Evolutionary conservation across 345 rosid species (phyloP), one percentile per base, ranked within the genome.

Genomic region (Boechera divaricarpa): DNA sequence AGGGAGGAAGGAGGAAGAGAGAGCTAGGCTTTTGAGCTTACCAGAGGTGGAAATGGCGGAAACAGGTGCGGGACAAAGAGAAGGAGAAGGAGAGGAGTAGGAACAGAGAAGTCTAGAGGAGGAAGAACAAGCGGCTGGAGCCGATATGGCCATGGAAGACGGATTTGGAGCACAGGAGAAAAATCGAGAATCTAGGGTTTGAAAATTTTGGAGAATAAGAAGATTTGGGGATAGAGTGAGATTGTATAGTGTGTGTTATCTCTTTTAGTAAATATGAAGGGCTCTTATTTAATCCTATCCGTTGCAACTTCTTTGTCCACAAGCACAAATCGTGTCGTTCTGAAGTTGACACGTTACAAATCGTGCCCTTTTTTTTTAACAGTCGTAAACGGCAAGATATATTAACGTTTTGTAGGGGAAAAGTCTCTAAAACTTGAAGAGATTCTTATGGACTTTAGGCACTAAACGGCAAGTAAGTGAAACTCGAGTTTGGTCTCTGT

Each of bases 391-490:
- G 41, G 75, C 11, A 24, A 10, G 0, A 35, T 35, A 35, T 4
- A 1, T 35, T 35, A 35, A 35, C 3, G 38, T 35, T 35, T 4
- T 35, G 7, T 35, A 35, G 38, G 5, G 5, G 38, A 4, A 6
- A 35, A 4, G 38, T 35, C 6, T 41, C 80, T 81, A 90, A 78
- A 90, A 81, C 86, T 76, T 89, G 86, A 90, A 90, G 32, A 90
- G 78, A 42, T 85, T 89, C 68, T 87, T 87, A 69, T 80, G 95
- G 84, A 93, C 98, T 88, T 91, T 91, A 76, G 82, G 77, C 0
- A 89, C 98, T 45, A 82, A 65, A 70, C 97, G 86, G 84, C 90
- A 90, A 10, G 97, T 90, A 69, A 90, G 79, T 36, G 98, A 93
- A 54, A 91, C 77, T 79, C 94, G 77, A 54, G 76, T 88, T 32